phyloP scores from a whole-genome alignment of 108 stramenopile genomes.

The Conticribra weissflogii region DNA sequence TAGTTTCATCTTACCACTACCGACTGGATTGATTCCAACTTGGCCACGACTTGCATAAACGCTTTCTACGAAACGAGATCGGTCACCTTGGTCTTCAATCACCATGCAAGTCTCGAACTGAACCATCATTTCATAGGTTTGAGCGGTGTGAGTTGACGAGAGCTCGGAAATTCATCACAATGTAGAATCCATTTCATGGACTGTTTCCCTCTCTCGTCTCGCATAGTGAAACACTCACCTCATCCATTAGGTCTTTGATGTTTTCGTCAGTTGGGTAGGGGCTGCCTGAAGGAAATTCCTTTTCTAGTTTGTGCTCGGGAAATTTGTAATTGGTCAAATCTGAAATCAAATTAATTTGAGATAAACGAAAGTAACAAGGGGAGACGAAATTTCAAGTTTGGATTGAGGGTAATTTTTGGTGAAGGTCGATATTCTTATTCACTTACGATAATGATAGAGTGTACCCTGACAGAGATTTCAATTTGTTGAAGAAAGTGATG shows the following conservation, averaged over 20 bases:
- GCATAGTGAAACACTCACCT: neutral
- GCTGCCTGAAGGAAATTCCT: neutral
- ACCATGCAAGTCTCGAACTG: slow-evolving; percentile 27
- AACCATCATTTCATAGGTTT: neutral
- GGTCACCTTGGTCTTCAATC: slow-evolving; percentile 12
- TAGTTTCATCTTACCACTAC: too few species aligned
- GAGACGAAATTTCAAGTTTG: too few species aligned
- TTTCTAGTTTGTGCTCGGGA: slow-evolving; percentile 4
- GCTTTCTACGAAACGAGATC: slow-evolving; percentile 12
- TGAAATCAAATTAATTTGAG: neutral
- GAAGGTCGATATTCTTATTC: too few species aligned
- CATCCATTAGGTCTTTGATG: slow-evolving; percentile 15
- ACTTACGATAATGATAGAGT: neutral
- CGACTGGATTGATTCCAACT: slow-evolving; percentile 12
- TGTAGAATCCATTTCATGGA: too few species aligned
- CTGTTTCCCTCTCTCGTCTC: too few species aligned
- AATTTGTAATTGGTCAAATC: slow-evolving; percentile 13
- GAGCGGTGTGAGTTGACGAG: too few species aligned
- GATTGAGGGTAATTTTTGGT: too few species aligned
- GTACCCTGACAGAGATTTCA: neutral
- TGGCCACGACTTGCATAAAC: slow-evolving; percentile 8
- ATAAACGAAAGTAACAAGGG: neutral
- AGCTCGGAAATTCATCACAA: too few species aligned
- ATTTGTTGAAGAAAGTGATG: neutral
- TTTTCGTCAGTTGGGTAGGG: neutral